Evolutionary conservation across 768 basidiomycete genomes (phyloP).

Genomic region (Tephrocybe rancida): DNA sequence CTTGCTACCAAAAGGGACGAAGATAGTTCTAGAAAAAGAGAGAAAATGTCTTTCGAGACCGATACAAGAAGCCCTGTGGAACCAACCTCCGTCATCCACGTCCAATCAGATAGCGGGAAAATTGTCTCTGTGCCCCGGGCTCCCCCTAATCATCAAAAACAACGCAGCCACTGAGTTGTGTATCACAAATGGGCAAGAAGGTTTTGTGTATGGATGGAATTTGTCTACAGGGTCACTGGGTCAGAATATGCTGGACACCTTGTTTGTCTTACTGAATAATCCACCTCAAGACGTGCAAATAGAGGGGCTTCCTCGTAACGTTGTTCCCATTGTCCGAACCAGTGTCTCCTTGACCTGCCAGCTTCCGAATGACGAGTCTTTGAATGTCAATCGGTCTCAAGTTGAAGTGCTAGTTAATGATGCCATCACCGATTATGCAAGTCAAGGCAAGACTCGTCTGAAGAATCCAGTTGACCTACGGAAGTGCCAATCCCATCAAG

Average conservation of each 20-base stretch:
- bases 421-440: conserved; percentile 29
- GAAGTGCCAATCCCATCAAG: conserved; percentile 19
- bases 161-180: conserved; percentile 17
- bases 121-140: not conserved
- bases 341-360: not conserved
- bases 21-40: too few relatives aligned
- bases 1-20: not conserved
- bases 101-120: too few relatives aligned
- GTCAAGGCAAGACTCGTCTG: conserved; percentile 27
- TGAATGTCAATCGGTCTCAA: not conserved
- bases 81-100: not conserved
- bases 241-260: conserved; percentile 21
- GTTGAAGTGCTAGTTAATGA: conserved; percentile 5
- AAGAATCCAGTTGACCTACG: conserved; percentile 21
- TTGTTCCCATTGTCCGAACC: not conserved
- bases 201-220: conserved; percentile 17
- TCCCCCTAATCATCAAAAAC: not conserved
- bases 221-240: not conserved
- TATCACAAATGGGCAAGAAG: conserved; percentile 38
- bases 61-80: not conserved
- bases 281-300: conserved; percentile 24
- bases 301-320: conserved; percentile 19
- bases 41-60: too few relatives aligned
- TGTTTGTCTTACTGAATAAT: conserved; percentile 29
- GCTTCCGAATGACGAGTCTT: not conserved